Base-by-base conservation (phyloP, 2,329 filamentous ascomycete genomes). In the Pseudonectria buxi region DNA sequence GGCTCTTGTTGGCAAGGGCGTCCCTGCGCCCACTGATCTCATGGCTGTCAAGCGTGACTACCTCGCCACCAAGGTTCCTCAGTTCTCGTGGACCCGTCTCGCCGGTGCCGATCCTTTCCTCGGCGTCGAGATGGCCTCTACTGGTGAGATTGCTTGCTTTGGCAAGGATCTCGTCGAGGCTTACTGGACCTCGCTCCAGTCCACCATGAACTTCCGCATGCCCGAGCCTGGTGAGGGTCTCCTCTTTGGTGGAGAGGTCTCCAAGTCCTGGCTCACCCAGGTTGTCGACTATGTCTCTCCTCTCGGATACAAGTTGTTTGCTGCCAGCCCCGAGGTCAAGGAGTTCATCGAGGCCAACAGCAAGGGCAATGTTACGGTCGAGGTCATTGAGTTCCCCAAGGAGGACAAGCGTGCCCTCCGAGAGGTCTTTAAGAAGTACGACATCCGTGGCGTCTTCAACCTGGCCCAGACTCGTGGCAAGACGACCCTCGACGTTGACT, bases 151-250 rank as follows among this genome's bases (percentile, higher is more conserved):
- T 74, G 92, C 92, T 49, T 96, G 92, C 71, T 98, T 98, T 67
- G 92, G 92, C 46, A 95, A 92, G 70, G 75, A 95, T 57, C 77
- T 98, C 10, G 75, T 96, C 32, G 92, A 98, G 62, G 92, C 92
- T 35, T 98, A 98, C 78, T 98, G 92, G 92, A 75, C 89, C 16
- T 94, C 89, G 13, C 72, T 95, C 43, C 92, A 98, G 68, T 92
- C 87, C 14, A 90, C 86, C 54, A 98, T 96, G 90, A 98, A 96
- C 78, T 96, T 96, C 86, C 86, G 89, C 51, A 78, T 95, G 55
- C 92, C 92, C 28, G 83, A 94, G 63, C 86, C 88, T 35, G 92
- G 92, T 48, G 88, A 95, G 72, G 90, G 92, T 68, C 81, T 98
- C 40, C 81, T 98, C 35, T 86, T 98, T 48, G 92, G 92, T 46